Evolutionary conservation across 768 basidiomycete species (phyloP), one percentile per base, ranked within the genome.

Genomic region (Macrocybe gigantea): DNA sequence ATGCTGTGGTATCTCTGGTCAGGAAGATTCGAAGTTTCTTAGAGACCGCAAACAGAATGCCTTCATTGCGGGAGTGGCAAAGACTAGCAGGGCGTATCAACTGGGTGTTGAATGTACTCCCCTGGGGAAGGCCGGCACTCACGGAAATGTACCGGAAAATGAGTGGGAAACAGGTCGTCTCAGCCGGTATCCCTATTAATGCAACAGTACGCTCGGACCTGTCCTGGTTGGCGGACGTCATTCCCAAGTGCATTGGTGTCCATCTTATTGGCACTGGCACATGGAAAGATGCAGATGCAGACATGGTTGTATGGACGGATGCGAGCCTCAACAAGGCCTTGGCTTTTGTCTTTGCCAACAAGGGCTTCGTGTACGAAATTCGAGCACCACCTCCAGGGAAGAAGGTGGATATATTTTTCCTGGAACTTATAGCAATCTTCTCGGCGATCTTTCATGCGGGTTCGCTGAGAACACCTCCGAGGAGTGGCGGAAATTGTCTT

Each of bases 41-140:
- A 10, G 7, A 15, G 11, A 33, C 13, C 7, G 5, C 8, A 0
- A 22, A 13, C 10, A 11, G 45, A 2, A 30, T 3, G 3, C 36
- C 36, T 3, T 14, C 34, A 0, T 53, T 65, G 1, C 46, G 58
- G 0, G 59, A 68, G 1, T 70, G 63, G 43, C 66, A 67, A 38
- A 15, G 42, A 1, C 51, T 70, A 1, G 53, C 52, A 1, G 67
- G 71, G 0, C 61, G 57, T 44, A 40, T 67, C 14, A 71, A 70
- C 48, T 73, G 71, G 67, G 47, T 50, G 29, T 62, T 53, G 0
- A 14, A 9, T 69, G 69, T 60, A 14, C 47, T 60, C 12, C 54
- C 36, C 11, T 38, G 11, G 56, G 56, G 44, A 1, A 7, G 53
- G 0, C 58, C 53, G 0, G 51, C 51, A 7, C 53, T 59, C 12